Evolutionary conservation across 495 filamentous ascomycete genomes (phyloP).

Genomic region (Aspergillus egyptiacus): DNA sequence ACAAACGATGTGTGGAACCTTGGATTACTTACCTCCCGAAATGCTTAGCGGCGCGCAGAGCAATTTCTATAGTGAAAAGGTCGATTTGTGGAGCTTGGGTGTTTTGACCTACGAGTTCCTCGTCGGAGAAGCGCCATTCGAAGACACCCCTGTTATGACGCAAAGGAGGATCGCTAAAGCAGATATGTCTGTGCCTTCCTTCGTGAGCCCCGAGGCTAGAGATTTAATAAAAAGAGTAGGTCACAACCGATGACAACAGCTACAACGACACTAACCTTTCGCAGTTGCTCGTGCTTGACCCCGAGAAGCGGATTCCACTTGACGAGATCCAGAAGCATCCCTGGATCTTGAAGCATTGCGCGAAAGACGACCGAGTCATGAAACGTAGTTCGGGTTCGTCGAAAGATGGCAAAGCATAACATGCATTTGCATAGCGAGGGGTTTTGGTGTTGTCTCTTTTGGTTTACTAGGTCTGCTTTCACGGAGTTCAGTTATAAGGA

Average conservation of each 20-base stretch:
- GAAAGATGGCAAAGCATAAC: constrained; percentile 35
- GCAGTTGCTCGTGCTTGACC: constrained; percentile 87
- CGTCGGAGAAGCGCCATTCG: constrained; percentile 92
- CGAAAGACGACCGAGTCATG: constrained; percentile 61
- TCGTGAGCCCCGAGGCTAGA: constrained; percentile 83
- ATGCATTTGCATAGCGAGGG: constrained; percentile 17
- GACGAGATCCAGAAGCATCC: constrained; percentile 87
- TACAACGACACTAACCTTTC: constrained; percentile 11
- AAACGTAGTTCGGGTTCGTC: constrained; percentile 43
- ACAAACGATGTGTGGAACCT: constrained; percentile 92
- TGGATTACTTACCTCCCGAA: constrained; percentile 96
- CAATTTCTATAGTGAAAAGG: constrained; percentile 89
- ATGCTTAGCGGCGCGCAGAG: constrained; percentile 82
- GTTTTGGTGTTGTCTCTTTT: constrained; percentile 23
- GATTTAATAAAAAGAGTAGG: constrained; percentile 88
- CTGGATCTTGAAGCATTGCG: constrained; percentile 96
- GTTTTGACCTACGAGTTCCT: constrained; percentile 96
- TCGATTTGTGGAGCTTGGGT: constrained; percentile 92
- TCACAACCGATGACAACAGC: not conserved
- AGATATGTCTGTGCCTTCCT: constrained; percentile 88
- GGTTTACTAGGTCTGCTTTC: constrained; percentile 16
- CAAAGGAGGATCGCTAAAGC: constrained; percentile 81
- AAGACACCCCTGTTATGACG: constrained; percentile 92
- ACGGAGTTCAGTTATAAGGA: constrained; percentile 18
- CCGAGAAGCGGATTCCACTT: constrained; percentile 84